phyloP scores from a whole-genome alignment of 2,329 filamentous ascomycete genomes.

The Stagonosporopsis chrysanthemi region DNA sequence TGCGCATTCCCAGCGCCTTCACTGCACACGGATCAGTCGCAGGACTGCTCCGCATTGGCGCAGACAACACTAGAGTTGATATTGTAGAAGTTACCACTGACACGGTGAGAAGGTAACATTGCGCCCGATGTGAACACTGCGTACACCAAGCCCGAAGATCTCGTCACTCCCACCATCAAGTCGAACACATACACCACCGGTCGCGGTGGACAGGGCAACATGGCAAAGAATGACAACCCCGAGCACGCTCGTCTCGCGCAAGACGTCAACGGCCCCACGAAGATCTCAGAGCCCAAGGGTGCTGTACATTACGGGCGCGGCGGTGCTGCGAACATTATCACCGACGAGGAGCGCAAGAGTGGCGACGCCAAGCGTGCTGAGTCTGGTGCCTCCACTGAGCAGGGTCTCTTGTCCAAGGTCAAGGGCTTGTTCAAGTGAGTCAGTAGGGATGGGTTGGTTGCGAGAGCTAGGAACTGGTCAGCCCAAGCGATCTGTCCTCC shows the following conservation, averaged over 20 bases:
- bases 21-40: background rate
- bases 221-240: slow-evolving; percentile 76
- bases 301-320: slow-evolving; percentile 75
- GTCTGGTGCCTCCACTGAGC: slow-evolving; percentile 22
- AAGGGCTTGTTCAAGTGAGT: slow-evolving; percentile 59
- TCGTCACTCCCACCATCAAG: slow-evolving; percentile 85
- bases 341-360: slow-evolving; percentile 45
- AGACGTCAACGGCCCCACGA: slow-evolving; percentile 71
- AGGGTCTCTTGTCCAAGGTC: slow-evolving; percentile 60
- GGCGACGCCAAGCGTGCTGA: slow-evolving; percentile 43
- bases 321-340: slow-evolving; percentile 71
- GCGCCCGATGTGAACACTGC: slow-evolving; percentile 48
- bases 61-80: background rate
- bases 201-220: slow-evolving; percentile 87
- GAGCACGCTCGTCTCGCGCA: slow-evolving; percentile 78
- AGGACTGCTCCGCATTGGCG: background rate
- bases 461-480: too few species aligned
- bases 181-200: slow-evolving; percentile 86
- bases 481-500: background rate
- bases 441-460: background rate
- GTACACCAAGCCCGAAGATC: slow-evolving; percentile 61
- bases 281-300: slow-evolving; percentile 61
- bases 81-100: slow-evolving; percentile 8
- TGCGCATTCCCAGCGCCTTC: background rate
- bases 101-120: slow-evolving; percentile 56